phyloP scores from a whole-genome alignment of 208 protist genomes.

The Lotmaria passim region DNA sequence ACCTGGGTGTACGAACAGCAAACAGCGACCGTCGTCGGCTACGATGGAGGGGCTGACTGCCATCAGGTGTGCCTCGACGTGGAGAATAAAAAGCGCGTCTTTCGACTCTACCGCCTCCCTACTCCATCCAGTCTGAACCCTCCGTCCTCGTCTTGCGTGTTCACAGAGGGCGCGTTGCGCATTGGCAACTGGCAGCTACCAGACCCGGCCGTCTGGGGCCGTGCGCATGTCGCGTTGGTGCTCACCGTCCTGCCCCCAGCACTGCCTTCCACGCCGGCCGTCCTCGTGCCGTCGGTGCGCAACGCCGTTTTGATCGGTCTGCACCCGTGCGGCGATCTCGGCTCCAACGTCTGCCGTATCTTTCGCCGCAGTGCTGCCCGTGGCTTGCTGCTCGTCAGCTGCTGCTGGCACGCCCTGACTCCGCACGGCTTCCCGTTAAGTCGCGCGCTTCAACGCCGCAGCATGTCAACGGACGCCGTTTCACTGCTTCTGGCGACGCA shows the following conservation, averaged over 20 bases:
- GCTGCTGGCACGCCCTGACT: constrained; percentile 90
- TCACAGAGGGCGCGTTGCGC: background rate
- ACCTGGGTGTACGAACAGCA: constrained; percentile 19
- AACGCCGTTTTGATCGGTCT: constrained; percentile 82
- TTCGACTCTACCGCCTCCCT: constrained; percentile 29
- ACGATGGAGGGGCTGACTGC: constrained; percentile 52
- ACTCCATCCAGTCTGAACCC: background rate
- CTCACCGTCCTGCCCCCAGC: constrained; percentile 44
- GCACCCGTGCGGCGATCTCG: constrained; percentile 89
- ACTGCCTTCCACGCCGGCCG: constrained; percentile 28
- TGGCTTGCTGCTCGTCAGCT: constrained; percentile 89
- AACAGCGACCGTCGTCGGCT: constrained; percentile 58
- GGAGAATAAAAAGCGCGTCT: constrained; percentile 24
- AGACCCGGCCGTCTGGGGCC: constrained; percentile 28
- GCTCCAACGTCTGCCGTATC: constrained; percentile 79
- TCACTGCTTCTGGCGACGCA: constrained; percentile 88
- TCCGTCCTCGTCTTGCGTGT: background rate
- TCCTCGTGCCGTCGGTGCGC: constrained; percentile 71
- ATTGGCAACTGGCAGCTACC: constrained; percentile 28
- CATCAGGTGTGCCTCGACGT: constrained; percentile 47
- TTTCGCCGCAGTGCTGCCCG: constrained; percentile 52
- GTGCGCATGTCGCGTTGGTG: constrained; percentile 37
- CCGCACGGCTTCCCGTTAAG: constrained; percentile 76
- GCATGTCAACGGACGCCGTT: constrained; percentile 51
- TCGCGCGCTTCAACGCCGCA: constrained; percentile 46